These are phyloP conservation scores for Dryas octopetala DNA, from an alignment of 306 rosid genomes.

Conservation along the genomic window DNA sequence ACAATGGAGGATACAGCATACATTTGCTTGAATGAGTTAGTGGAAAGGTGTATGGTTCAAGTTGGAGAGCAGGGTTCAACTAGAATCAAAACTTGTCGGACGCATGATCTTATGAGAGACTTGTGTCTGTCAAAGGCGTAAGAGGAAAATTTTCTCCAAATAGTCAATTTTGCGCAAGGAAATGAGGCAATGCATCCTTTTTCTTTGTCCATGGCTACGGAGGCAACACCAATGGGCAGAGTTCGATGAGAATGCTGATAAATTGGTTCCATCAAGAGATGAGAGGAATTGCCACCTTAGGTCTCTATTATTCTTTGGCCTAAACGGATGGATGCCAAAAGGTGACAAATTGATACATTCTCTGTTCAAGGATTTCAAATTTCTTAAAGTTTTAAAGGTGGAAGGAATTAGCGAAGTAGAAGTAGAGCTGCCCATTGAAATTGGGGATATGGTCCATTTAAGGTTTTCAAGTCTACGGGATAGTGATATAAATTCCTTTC, in stretches of 20 bases:
- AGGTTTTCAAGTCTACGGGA: conserved; percentile 37
- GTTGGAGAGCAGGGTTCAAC: too few species aligned
- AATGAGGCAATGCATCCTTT: background rate
- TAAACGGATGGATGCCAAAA: too few species aligned
- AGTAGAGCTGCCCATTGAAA: conserved; percentile 28
- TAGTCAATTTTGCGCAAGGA: background rate
- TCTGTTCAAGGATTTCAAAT: conserved; percentile 17
- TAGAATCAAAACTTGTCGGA: too few species aligned
- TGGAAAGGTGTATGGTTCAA: too few species aligned
- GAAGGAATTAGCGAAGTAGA: conserved; percentile 32
- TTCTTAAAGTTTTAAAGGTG: conserved; percentile 40
- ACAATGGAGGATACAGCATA: too few species aligned
- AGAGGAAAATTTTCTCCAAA: conserved; percentile 37
- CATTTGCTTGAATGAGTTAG: too few species aligned
- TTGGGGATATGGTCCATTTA: conserved; percentile 46
- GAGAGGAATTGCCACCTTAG: too few species aligned
- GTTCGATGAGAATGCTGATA: too few species aligned
- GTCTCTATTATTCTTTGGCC: too few species aligned
- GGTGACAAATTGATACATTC: background rate
- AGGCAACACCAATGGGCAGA: background rate
- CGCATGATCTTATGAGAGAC: too few species aligned
- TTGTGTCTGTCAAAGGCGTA: too few species aligned
- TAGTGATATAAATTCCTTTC: conserved; percentile 24
- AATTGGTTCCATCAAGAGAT: too few species aligned
- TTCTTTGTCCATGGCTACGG: background rate